phyloP scores from a whole-genome alignment of 2,329 filamentous ascomycete genomes.

The Hortaea sp. region DNA sequence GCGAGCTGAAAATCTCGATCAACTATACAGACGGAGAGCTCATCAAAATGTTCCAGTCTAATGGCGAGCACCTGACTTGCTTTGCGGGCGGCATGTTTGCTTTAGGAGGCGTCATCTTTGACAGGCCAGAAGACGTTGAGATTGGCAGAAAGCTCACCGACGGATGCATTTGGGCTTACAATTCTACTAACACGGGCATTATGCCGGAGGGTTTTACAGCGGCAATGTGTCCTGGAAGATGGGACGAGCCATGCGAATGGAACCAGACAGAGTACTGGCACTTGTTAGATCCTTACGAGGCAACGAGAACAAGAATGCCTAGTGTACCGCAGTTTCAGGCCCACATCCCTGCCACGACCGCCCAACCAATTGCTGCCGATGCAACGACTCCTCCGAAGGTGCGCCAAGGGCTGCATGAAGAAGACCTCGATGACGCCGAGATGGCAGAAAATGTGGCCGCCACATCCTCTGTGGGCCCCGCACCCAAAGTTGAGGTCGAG shows the following conservation, averaged over 20 bases:
- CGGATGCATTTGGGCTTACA: conserved; percentile 48
- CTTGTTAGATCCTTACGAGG: conserved; percentile 26
- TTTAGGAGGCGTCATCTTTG: conserved; percentile 43
- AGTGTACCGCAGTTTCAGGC: neutral
- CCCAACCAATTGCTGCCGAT: neutral
- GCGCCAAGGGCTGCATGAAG: neutral
- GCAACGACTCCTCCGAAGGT: neutral
- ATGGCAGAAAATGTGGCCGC: neutral
- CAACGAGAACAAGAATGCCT: conserved; percentile 5
- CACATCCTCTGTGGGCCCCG: neutral
- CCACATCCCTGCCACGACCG: neutral
- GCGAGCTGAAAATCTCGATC: conserved; percentile 38
- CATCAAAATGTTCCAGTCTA: conserved; percentile 29
- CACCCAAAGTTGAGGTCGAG: neutral
- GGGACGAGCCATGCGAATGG: conserved; percentile 33
- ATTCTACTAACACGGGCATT: conserved; percentile 39
- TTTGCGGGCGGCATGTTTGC: conserved; percentile 48
- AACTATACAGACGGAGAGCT: conserved; percentile 33
- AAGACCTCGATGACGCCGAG: neutral
- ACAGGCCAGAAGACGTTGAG: conserved; percentile 38
- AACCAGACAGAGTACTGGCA: conserved; percentile 34
- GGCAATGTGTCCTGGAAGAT: conserved; percentile 28
- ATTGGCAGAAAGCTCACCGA: conserved; percentile 42
- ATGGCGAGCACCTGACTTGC: conserved; percentile 43
- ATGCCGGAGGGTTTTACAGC: conserved; percentile 43